Evolutionary conservation across 2,329 filamentous ascomycete genomes (phyloP), one percentile per base, ranked within the genome.

Genomic region (Fusarium brachygibbosum): DNA sequence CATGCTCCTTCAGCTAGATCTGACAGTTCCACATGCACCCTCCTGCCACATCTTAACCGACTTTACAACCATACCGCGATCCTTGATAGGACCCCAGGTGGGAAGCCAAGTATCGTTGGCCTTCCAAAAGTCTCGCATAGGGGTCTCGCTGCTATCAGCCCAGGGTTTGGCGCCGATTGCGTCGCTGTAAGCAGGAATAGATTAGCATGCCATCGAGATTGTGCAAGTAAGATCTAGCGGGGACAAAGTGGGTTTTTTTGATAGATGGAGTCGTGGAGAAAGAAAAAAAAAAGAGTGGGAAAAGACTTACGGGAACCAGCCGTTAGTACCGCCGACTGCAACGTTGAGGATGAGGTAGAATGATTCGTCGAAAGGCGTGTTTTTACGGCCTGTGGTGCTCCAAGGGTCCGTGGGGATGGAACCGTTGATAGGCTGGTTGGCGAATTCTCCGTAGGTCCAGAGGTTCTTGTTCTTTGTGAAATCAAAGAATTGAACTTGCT

Each of bases 321-420:
- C 83, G 55, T 83, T 84, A 10, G 75, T 82, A 38, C 78, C 76
- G 3, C 84, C 84, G 40, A 85, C 82, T 2, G 83, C 84, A 7
- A 86, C 82, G 70, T 85, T 84, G 41, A 86, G 73, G 44, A 85
- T 82, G 19, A 86, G 76, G 51, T 82, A 85, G 68, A 86, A 86
- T 3, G 79, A 74, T 60, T 85, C 78, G 68, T 86, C 84, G 67
- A 86, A 86, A 0, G 84, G 84, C 1, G 83, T 81, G 55, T 81
- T 83, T 31, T 71, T 58, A 8, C 74, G 76, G 3, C 76, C 74
- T 12, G 76, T 76, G 32, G 77, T 73, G 21, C 72, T 75, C 83
- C 84, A 85, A 3, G 83, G 83, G 64, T 85, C 78, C 3, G 72
- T 60, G n/a, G 80, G 72, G 0, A 80, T 74, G 2, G 81, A 82